Percentiles rank a stretch among this genome's conserved stretches.
These are phyloP conservation scores for Fusarium fracticaudum DNA, from an alignment of 2,329 filamentous ascomycete species.

Conservation along the genomic window DNA sequence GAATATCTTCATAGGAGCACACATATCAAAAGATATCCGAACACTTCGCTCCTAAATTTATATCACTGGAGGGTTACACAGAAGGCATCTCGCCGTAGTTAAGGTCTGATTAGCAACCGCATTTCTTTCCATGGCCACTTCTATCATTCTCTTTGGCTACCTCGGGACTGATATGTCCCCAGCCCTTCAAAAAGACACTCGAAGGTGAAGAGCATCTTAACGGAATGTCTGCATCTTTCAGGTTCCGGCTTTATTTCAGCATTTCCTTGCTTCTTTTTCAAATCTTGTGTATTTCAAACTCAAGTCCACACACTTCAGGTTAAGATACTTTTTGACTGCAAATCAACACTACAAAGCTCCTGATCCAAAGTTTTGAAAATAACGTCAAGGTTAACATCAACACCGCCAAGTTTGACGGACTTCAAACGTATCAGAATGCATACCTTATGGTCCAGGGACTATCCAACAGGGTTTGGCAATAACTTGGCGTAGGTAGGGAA, in stretches of 20 bases:
- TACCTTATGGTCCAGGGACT: not conserved
- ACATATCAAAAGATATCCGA: not conserved
- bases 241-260: not conserved
- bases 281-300: not conserved
- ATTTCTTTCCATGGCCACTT: not conserved
- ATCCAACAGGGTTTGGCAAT: not conserved
- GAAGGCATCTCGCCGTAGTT: not conserved
- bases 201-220: not conserved
- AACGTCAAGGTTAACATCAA: not conserved
- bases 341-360: not conserved
- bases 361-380: not conserved
- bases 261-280: not conserved
- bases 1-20: not conserved
- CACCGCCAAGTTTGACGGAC: not conserved
- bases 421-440: not conserved
- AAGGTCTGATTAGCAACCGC: not conserved
- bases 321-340: not conserved
- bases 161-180: not conserved
- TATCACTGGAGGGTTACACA: not conserved
- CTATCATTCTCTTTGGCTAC: not conserved
- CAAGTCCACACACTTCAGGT: not conserved
- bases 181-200: not conserved
- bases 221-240: not conserved
- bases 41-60: not conserved
- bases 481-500: not conserved